A percentile compares a stretch with the other conserved stretches of the same genome.
These are phyloP conservation scores for Cunninghamia lanceolata DNA, from an alignment of 75 land plant species.

Conservation along the genomic window DNA sequence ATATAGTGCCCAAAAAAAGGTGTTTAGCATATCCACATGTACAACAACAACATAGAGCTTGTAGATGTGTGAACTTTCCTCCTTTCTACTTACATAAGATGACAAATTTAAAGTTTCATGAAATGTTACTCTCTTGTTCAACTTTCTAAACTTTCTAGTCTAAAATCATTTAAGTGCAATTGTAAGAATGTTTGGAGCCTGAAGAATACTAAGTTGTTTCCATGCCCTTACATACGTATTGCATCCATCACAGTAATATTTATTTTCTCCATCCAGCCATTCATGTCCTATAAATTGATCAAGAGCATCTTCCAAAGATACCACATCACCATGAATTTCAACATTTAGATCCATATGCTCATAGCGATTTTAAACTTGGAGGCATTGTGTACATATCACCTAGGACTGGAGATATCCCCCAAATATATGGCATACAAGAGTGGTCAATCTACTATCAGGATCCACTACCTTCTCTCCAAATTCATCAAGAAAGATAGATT, in stretches of 20 bases:
- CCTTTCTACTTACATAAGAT: conserved; percentile 71
- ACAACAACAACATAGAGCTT: conserved; percentile 93
- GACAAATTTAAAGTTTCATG: conserved; percentile 71
- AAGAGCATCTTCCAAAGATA: too few species aligned
- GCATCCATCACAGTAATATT: too few species aligned
- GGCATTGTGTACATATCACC: too few species aligned
- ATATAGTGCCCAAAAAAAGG: conserved; percentile 96
- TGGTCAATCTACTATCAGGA: too few species aligned
- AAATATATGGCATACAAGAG: too few species aligned
- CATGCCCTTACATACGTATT: too few species aligned
- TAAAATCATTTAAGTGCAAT: conserved; percentile 92
- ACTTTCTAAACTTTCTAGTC: conserved; percentile 94
- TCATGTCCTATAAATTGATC: too few species aligned
- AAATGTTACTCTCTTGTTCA: conserved; percentile 87
- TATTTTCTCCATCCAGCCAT: too few species aligned
- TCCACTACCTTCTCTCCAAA: conserved; percentile 74
- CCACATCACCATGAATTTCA: too few species aligned
- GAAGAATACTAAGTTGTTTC: conserved; percentile 63
- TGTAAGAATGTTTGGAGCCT: conserved; percentile 89
- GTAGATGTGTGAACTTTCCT: conserved; percentile 49
- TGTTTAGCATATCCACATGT: conserved; percentile 92
- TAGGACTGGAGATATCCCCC: too few species aligned
- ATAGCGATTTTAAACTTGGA: too few species aligned
- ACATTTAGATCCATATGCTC: too few species aligned
- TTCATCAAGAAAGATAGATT: conserved; percentile 82